Percentiles rank a stretch among this genome's conserved stretches.
Conservation (phyloP, 352 stramenopile genomes). For the Hyaloperonospora arabidopsidis region DNA sequence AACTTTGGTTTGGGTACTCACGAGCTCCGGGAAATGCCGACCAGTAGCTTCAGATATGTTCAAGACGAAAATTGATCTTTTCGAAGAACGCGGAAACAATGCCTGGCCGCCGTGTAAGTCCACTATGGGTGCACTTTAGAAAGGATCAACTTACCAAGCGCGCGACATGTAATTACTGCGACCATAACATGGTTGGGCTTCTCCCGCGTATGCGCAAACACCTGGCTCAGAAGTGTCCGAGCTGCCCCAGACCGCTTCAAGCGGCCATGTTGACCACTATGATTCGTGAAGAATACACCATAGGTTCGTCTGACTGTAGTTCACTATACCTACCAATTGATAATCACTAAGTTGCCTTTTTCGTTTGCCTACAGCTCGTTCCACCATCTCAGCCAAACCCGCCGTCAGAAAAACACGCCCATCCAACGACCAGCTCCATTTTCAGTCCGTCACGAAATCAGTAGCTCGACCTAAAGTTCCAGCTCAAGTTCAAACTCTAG, state of each 20-base stretch:
- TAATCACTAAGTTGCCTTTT: constrained; percentile 17
- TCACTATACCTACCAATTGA: constrained; percentile 12
- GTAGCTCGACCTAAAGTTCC: too few species aligned
- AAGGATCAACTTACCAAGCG: constrained; percentile 51
- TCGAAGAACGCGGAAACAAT: constrained; percentile 18
- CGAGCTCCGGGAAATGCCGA: constrained; percentile 55
- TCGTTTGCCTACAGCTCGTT: constrained; percentile 2
- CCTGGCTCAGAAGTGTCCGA: constrained; percentile 48
- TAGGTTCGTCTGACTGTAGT: constrained; percentile 10
- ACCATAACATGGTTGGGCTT: constrained; percentile 65
- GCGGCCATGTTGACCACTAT: constrained; percentile 42
- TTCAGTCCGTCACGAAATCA: too few species aligned
- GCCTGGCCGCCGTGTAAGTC: constrained; percentile 46
- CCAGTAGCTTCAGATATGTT: constrained; percentile 50
- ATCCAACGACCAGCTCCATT: constrained; percentile 1
- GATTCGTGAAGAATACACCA: too few species aligned
- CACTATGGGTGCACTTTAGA: constrained; percentile 57
- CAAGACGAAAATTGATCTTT: constrained; percentile 61
- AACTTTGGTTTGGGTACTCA: constrained; percentile 44
- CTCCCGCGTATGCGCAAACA: constrained; percentile 60
- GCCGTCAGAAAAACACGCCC: constrained; percentile 12
- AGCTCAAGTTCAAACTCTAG: too few species aligned
- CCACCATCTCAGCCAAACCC: too few species aligned
- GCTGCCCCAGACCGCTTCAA: constrained; percentile 41
- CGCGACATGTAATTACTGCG: constrained; percentile 70